phyloP scores from a whole-genome alignment of 306 rosid species.

The Vachellia collinsii region DNA sequence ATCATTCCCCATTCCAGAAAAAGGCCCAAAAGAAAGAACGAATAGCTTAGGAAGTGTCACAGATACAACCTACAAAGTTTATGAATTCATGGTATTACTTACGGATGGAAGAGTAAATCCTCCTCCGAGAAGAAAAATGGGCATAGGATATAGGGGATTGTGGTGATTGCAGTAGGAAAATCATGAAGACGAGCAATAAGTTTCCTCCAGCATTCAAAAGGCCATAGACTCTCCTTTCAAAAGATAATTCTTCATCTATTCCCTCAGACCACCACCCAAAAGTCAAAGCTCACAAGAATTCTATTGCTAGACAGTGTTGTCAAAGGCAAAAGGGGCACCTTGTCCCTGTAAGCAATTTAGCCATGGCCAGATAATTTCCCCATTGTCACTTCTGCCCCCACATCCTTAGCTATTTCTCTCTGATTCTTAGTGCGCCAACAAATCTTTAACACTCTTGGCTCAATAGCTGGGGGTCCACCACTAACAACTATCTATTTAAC shows the following conservation, averaged over 20 bases:
- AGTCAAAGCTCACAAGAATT: not conserved
- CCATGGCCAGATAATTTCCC: not conserved
- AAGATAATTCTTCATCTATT: not conserved
- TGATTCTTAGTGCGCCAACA: not conserved
- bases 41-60: slow-evolving; percentile 4
- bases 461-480: not conserved
- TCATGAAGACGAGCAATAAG: not conserved
- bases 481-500: slow-evolving; percentile 25
- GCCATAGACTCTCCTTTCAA: not conserved
- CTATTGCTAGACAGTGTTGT: not conserved
- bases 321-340: not conserved
- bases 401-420: not conserved
- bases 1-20: not conserved
- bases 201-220: not conserved
- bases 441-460: not conserved
- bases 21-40: not conserved
- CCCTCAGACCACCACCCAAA: not conserved
- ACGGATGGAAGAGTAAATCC: not conserved
- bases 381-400: not conserved
- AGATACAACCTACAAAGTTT: slow-evolving; percentile 19
- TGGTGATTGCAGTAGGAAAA: not conserved
- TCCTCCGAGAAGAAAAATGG: not conserved
- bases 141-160: not conserved
- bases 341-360: not conserved
- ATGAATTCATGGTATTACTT: not conserved